These are phyloP conservation scores for Aechmea fasciata DNA, from an alignment of 176 grass and related monocot species.

Conservation along the genomic window DNA sequence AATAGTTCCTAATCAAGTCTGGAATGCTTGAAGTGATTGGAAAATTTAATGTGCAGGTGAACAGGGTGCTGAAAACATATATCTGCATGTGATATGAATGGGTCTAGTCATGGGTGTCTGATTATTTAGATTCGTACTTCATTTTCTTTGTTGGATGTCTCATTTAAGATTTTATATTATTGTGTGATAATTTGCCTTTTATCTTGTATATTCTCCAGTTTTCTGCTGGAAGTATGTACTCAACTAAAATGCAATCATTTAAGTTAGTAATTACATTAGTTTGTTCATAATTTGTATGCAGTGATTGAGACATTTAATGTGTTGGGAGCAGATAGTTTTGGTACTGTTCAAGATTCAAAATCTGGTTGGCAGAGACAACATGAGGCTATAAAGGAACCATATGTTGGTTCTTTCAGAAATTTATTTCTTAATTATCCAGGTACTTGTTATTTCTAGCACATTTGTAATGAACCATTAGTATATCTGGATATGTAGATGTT, in stretches of 20 bases:
- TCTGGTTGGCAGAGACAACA: conserved; percentile 39
- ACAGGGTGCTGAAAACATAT: too few relatives aligned
- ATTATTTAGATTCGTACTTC: background rate
- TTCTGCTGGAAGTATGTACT: background rate
- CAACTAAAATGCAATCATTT: background rate
- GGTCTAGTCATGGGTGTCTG: background rate
- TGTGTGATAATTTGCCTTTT: too few relatives aligned
- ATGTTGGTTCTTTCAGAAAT: conserved; percentile 57
- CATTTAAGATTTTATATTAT: too few relatives aligned
- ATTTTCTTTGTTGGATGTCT: background rate
- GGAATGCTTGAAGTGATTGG: background rate
- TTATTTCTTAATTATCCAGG: conserved; percentile 55
- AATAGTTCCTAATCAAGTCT: background rate
- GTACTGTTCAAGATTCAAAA: conserved; percentile 17
- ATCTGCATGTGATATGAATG: too few relatives aligned
- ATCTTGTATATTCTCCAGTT: background rate
- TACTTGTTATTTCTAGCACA: conserved; percentile 20
- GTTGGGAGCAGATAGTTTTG: conserved; percentile 20
- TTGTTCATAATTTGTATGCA: conserved; percentile 30
- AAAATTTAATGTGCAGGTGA: too few relatives aligned
- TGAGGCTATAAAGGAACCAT: conserved; percentile 38
- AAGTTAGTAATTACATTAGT: conserved; percentile 10
- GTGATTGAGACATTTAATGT: conserved; percentile 24
- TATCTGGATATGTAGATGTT: conserved; percentile 11
- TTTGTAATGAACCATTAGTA: conserved; percentile 9